Evolutionary conservation across 2,329 filamentous ascomycete genomes (phyloP).

Genomic region (Xylariaceae sp.): DNA sequence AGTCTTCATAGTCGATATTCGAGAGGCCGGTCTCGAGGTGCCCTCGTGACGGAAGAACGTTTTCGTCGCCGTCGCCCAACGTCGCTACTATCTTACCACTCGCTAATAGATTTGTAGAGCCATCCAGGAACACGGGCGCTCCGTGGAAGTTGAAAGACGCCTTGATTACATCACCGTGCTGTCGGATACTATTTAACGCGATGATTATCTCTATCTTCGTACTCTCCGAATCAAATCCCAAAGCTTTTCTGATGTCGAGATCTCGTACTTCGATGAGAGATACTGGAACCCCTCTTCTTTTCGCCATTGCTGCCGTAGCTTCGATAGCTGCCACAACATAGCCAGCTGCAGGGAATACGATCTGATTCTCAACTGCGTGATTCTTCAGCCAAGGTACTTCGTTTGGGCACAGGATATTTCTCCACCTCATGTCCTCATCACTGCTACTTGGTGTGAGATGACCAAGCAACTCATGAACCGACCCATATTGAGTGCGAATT

Average conservation of each 20-base stretch:
- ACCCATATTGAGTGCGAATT: neutral
- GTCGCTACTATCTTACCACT: slow-evolving; percentile 2
- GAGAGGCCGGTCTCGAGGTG: slow-evolving; percentile 2
- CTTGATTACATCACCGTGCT: neutral
- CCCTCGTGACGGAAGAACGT: slow-evolving; percentile 9
- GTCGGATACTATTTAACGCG: slow-evolving; percentile 4
- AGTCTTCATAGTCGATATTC: slow-evolving; percentile 7
- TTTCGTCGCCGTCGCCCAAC: slow-evolving; percentile 5
- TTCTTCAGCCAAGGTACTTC: slow-evolving; percentile 26
- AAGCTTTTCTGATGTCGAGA: slow-evolving; percentile 16
- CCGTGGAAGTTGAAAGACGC: slow-evolving; percentile 17
- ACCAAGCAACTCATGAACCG: slow-evolving; percentile 21
- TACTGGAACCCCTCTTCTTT: too few species aligned
- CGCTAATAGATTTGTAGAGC: neutral
- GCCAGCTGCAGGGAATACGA: slow-evolving; percentile 26
- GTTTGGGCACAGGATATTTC: slow-evolving; percentile 12
- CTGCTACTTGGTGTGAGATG: slow-evolving; percentile 14
- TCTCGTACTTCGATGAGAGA: slow-evolving; percentile 16
- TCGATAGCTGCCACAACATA: slow-evolving; percentile 18
- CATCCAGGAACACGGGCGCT: neutral
- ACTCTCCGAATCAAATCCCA: slow-evolving; percentile 15
- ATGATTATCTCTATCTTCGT: slow-evolving; percentile 14
- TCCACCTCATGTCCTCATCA: slow-evolving; percentile 23
- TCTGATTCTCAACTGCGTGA: slow-evolving; percentile 22
- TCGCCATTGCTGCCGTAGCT: neutral